Evolutionary conservation across 1,139 yeast genomes (phyloP).

Genomic region (Diutina ranongensis): DNA sequence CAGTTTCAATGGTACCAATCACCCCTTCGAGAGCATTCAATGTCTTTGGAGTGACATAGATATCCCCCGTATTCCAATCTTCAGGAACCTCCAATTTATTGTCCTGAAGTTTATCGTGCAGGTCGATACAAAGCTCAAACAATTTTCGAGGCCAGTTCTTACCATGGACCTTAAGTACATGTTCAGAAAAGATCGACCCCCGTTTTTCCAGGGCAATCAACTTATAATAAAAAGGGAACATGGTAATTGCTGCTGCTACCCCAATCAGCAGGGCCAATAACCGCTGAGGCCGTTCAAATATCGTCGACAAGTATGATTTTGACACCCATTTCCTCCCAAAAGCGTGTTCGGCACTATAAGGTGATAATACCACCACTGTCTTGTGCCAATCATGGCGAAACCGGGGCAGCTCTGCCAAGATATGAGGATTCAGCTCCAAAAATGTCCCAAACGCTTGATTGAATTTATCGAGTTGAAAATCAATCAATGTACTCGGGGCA

Average conservation of each 20-base stretch:
- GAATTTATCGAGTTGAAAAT: slow-evolving; percentile 10
- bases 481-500: neutral
- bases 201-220: slow-evolving; percentile 37
- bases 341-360: slow-evolving; percentile 53
- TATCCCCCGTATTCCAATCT: slow-evolving; percentile 79
- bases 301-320: slow-evolving; percentile 52
- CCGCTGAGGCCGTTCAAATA: slow-evolving; percentile 80
- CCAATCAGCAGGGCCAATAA: slow-evolving; percentile 69
- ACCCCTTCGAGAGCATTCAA: slow-evolving; percentile 70
- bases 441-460: slow-evolving; percentile 34
- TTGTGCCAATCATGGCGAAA: slow-evolving; percentile 33
- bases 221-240: slow-evolving; percentile 52
- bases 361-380: slow-evolving; percentile 45
- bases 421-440: slow-evolving; percentile 43
- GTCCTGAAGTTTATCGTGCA: slow-evolving; percentile 42
- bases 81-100: slow-evolving; percentile 66
- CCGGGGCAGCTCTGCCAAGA: slow-evolving; percentile 38
- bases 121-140: slow-evolving; percentile 46
- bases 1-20: slow-evolving; percentile 67
- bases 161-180: slow-evolving; percentile 70
- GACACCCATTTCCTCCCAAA: slow-evolving; percentile 73
- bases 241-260: slow-evolving; percentile 62
- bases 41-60: slow-evolving; percentile 59
- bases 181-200: slow-evolving; percentile 39
- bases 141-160: slow-evolving; percentile 57